Base-by-base conservation (phyloP, 2,329 filamentous ascomycete genomes). In the Penicillium sclerotigenum region DNA sequence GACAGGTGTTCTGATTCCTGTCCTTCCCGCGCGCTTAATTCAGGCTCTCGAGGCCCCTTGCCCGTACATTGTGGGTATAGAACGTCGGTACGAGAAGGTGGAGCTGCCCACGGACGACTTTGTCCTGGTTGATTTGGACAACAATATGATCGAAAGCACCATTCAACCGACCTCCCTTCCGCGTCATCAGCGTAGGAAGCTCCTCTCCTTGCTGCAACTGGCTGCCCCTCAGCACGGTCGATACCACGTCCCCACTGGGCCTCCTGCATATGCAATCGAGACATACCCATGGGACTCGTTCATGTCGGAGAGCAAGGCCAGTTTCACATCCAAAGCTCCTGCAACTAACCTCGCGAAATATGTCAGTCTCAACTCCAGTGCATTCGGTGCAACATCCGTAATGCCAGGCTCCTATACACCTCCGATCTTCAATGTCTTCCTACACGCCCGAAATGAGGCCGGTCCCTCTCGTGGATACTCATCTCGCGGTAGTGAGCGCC, bases 1-100 rank as follows among this genome's bases (percentile, higher is more conserved):
- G 93, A 85, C 90, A 3, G 95, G 92, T 65, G 91, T 97, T 47
- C 91, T 96, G 70, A 97, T 97, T 61, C 93, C 93, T 2, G 83
- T 97, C 33, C 81, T 99, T 9, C 93, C 93, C 6, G 90, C 91
- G 9, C 86, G 93, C 34, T 79, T 99, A 22, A 81, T 99, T 10
- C 92, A 94, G 51, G 93, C 91, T 3, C 82, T 99, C 18, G 94
- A 97, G 66, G 93, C 93, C 1, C 93, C 93, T 3, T 97, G 94
- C 66, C 94, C 94, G 0, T 99, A 97, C 68, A 96, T 99, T 63
- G 91, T 97, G 41, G 94, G 94, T 47, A 90, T 99, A 56, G 94
- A 99, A 76, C 85, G 92, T 63, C 86, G 92, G 55, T 97, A 97
- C 70, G 73, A 76, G 52, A 76, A 76, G 54, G 68, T 76, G 28